Evolutionary conservation across 1,139 yeast genomes (phyloP), one percentile per base, ranked within the genome.

Genomic region (Nakaseomyces delphensis): DNA sequence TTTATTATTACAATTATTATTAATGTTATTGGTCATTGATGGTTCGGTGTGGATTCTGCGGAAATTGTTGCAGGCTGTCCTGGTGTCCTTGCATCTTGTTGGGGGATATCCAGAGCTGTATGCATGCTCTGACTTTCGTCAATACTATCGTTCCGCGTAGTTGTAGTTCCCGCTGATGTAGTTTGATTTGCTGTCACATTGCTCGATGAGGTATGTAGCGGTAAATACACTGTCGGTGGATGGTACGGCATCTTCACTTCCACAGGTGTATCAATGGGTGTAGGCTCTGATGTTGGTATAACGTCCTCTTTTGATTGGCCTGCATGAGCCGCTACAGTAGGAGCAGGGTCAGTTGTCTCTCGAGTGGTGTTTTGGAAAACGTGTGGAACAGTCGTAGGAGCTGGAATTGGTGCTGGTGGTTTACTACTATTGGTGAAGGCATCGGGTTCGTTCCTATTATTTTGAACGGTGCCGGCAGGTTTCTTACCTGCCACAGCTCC

Each of bases 101-200:
- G 35, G 4, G 35, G 23, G 11, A 31, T 31, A 13, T 31, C 35
- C 8, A 31, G 23, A 7, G 35, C 35, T 7, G 35, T 31, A 14
- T 31, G 35, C 35, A 31, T 31, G 35, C 35, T 31, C 35, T 31
- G 35, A 23, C 35, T 31, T 2, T 28, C 31, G 23, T 31, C 35
- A 11, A 31, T 31, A 11, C 35, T 31, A 23, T 31, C 35, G 35
- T 29, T 25, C 24, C 3, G 24, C 10, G n/a, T 25, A 10, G 28
- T 29, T 29, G 32, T 13, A 2, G 18, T 15, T 14, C 19, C 32
- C 3, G 18, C 11, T n/a, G 19, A 16, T 29, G 32, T n/a, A 2
- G 32, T 29, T 14, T 15, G 28, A 4, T 10, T 10, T 7, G 28
- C 5, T 10, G n/a, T 25, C 6, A 13, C n/a, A 25, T 11, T 25